Base-by-base conservation (phyloP, 2,329 filamentous ascomycete species). In the Trichoderma pleuroti region DNA sequence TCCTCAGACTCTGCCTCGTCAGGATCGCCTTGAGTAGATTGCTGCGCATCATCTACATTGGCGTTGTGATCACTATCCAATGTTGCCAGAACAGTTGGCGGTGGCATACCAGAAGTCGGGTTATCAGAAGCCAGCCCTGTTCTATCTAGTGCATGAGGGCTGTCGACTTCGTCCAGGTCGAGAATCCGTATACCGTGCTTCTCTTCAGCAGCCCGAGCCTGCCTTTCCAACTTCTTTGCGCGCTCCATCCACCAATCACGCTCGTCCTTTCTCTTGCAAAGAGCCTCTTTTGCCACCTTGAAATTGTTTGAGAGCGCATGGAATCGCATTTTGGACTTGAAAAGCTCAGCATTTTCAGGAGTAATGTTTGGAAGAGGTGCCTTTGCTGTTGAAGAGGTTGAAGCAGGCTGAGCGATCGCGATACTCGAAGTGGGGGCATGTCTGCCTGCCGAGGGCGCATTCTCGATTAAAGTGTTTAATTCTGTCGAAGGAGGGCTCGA, bases 161-260 rank as follows among this genome's bases (percentile, higher is more conserved):
- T 4, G 5, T 63, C 28, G 14, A 21, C 28, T 8, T 61, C 72
- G 18, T 68, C 70, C 21, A 72, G 67, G 34, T 76, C 76, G 7
- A 78, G 70, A n/a, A 82, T 80, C 10, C 62, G 73, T 39, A 81
- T 78, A 5, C 75, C 75, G 39, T 79, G 75, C 68, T 81, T 80
- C 36, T 79, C 79, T 72, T 86, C 82, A 11, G 86, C 78, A 28
- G 76, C 78, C 59, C 80, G 79, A 12, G 88, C 79, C 71, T 81
- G 85, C 30, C 77, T 77, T 65, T 85, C 79, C 21, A 87, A 76
- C 14, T 78, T 74, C 26, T 81, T 81, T 6, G 83, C 82, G 68
- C 86, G 83, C 7, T 79, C 76, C 30, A 80, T 78, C 86, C 86
- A 88, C 36, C 76, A 74, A 8, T 84, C 79, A 5, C 81, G 81